Percentiles rank a stretch among this genome's conserved stretches.
Conservation (phyloP, 495 filamentous ascomycete genomes). For the Daldinia grandis region DNA sequence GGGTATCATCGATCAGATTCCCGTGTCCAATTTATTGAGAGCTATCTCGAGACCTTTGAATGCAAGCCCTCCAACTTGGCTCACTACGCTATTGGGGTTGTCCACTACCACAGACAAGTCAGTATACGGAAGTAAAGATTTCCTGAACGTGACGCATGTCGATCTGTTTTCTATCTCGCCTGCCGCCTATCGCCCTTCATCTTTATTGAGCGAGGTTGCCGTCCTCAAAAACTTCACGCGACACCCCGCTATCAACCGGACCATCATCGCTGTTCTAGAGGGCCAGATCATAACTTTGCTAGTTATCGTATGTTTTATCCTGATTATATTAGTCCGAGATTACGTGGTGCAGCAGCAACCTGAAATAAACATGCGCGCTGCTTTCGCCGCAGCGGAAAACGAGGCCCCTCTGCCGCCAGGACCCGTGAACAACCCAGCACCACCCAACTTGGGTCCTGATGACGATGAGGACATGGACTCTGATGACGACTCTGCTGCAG, state of each 20-base stretch:
- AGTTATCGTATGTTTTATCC: conserved; percentile 89
- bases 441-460: conserved; percentile 14
- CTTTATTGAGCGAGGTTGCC: conserved; percentile 74
- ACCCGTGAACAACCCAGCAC: conserved; percentile 32
- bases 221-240: conserved; percentile 78
- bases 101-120: conserved; percentile 26
- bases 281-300: conserved; percentile 91
- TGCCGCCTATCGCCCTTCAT: conserved; percentile 37
- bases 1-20: conserved; percentile 41
- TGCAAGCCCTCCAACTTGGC: conserved; percentile 42
- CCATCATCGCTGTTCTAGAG: conserved; percentile 85
- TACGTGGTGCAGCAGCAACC: conserved; percentile 99
- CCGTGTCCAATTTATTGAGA: conserved; percentile 44
- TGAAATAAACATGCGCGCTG: conserved; percentile 69
- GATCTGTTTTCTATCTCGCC: conserved; percentile 27
- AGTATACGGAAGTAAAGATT: conserved; percentile 8
- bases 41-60: conserved; percentile 43
- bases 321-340: conserved; percentile 94
- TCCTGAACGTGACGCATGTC: conserved; percentile 32
- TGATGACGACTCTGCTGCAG: conserved; percentile 19
- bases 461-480: conserved; percentile 33
- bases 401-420: conserved; percentile 50
- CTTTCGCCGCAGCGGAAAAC: conserved; percentile 61
- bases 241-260: conserved; percentile 75
- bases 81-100: conserved; percentile 30